phyloP scores from a whole-genome alignment of 192 early-diverging fungal species.

The Dimargaris cristalligena region DNA sequence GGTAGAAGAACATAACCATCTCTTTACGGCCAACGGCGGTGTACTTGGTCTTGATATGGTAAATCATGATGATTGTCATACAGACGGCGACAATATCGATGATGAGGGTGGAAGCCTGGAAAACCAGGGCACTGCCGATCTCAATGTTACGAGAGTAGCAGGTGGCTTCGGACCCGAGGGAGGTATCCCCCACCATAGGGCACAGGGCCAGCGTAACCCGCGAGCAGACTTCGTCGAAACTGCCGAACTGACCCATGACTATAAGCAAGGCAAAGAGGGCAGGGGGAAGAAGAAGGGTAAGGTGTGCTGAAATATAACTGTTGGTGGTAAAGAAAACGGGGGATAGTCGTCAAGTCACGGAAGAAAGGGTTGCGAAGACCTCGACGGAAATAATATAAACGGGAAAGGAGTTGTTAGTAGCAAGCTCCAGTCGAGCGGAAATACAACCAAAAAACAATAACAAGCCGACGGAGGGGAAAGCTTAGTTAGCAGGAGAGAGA shows the following conservation, averaged over 20 bases:
- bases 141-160: conserved; percentile 97
- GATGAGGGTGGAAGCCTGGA: conserved; percentile 92
- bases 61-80: conserved; percentile 98
- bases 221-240: conserved; percentile 79
- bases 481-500: too few relatives aligned
- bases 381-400: too few relatives aligned
- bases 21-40: conserved; percentile 99
- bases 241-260: conserved; percentile 43
- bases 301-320: too few relatives aligned
- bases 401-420: too few relatives aligned
- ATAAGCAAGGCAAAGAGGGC: too few relatives aligned
- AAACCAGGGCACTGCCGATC: conserved; percentile 64
- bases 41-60: conserved; percentile 93
- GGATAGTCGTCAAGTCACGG: too few relatives aligned
- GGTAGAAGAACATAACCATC: conserved; percentile 96
- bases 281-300: too few relatives aligned
- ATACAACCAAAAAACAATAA: too few relatives aligned
- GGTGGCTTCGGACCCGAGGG: conserved; percentile 57
- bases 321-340: too few relatives aligned
- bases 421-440: too few relatives aligned
- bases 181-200: conserved; percentile 64
- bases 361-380: too few relatives aligned
- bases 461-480: too few relatives aligned
- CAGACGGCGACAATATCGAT: conserved; percentile 81
- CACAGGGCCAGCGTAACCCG: conserved; percentile 74